Base-by-base conservation (phyloP, 179 eudicot genomes). In the Vitellaria paradoxa region DNA sequence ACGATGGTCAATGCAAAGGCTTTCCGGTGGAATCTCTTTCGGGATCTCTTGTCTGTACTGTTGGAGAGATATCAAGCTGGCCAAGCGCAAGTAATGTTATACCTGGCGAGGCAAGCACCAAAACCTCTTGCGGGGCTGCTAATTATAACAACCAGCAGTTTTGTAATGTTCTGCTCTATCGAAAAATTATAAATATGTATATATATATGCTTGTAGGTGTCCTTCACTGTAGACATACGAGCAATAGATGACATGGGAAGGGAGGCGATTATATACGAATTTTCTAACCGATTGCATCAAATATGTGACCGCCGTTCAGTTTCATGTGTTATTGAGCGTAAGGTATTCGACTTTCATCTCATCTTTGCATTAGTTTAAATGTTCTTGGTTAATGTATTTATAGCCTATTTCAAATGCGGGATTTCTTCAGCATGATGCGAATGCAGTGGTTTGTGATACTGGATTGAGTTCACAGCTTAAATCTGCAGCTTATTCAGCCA, bases 71-170 rank as follows among this genome's bases (percentile, higher is more conserved):
- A 76, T 89, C 99, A 68, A 81, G 87, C 46, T 96, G 99, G 99
- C 99, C 99, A 68, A 96, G 99, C 80, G 99, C 99, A 78, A 96
- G 99, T 81, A 96, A 96, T 80, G 99, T 96, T 73, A 96, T 96
- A 77, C 98, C 99, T 2, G 97, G 98, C 74, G 91, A 96, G 99
- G 99, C 87, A 92, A 86, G 91, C 70, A 69, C 72, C 21, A 62
- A n/a, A 17, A 47, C 30, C 17, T 23, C 55, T 60, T 63, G 9
- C 5, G 37, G 5, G 47, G 30, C 12, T 13, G n/a, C 62, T 65
- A 47, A 21, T 10, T 50, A 9, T 68, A n/a, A 20, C 72, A 18
- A 18, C 72, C 50, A 45, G 20, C 56, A 17, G 14, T 1, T 15
- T 7, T 9, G 17, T 55, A 10, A 26, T 17, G 45, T 37, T 56